phyloP scores from a whole-genome alignment of 23 red algal species.

The Gracilaria gracilis region DNA sequence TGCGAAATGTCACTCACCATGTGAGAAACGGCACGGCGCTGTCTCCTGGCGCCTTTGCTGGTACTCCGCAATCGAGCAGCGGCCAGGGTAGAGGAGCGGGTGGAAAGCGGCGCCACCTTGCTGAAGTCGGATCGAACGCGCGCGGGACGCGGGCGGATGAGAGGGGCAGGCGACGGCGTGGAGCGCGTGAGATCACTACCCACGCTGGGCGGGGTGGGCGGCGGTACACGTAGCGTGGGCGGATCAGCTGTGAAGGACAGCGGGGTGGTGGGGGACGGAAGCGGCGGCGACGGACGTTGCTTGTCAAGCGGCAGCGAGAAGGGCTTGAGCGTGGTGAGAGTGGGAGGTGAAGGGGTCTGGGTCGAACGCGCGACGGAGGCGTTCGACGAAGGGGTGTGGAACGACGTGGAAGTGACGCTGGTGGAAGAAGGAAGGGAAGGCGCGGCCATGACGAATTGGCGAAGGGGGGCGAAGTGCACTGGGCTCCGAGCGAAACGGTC shows the following conservation, averaged over 20 bases:
- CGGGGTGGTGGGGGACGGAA: constrained; percentile 13
- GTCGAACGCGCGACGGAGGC: neutral
- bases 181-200: constrained; percentile 26
- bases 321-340: constrained; percentile 31
- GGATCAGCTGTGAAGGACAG: constrained; percentile 1
- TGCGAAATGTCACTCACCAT: neutral
- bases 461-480: neutral
- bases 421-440: neutral
- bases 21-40: constrained; percentile 53
- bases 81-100: constrained; percentile 21
- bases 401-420: neutral
- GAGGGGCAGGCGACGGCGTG: constrained; percentile 54
- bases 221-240: neutral
- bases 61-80: constrained; percentile 12
- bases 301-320: neutral
- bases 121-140: constrained; percentile 35
- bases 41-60: neutral
- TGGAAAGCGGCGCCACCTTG: constrained; percentile 29
- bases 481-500: neutral
- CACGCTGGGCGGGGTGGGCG: constrained; percentile 4
- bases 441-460: neutral
- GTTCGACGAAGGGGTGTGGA: neutral
- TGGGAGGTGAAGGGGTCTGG: constrained; percentile 1
- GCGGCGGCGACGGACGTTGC: neutral
- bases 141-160: constrained; percentile 41